Percentiles rank a stretch among this genome's conserved stretches.
Evolutionary conservation across 163 green algal species (phyloP).

Genomic region (Scenedesmus sp.): DNA sequence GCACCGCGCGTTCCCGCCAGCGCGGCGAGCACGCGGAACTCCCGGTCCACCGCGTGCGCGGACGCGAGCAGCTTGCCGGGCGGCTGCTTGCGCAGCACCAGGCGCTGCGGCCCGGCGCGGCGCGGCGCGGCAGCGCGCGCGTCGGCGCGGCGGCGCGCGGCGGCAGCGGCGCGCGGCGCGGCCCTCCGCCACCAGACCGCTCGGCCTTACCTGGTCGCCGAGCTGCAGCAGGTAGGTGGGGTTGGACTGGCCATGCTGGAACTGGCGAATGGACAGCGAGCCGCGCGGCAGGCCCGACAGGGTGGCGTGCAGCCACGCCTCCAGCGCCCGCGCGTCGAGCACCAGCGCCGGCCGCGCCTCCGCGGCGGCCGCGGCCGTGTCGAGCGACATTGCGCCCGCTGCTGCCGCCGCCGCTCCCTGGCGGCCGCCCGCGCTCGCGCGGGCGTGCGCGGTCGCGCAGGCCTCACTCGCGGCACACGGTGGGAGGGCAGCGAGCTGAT

Average conservation of each 20-base stretch:
- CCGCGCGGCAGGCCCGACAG: slow-evolving; percentile 7
- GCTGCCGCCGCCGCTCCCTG: background rate
- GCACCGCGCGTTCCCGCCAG: slow-evolving; percentile 59
- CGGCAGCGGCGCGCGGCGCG: no score
- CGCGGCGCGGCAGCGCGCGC: no score
- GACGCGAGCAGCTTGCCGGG: slow-evolving; percentile 90
- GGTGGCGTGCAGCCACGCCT: slow-evolving; percentile 10
- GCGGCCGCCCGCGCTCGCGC: no score
- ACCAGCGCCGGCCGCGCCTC: slow-evolving; percentile 19
- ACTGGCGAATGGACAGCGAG: slow-evolving; percentile 69
- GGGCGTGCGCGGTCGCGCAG: no score
- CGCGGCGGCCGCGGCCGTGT: slow-evolving; percentile 9
- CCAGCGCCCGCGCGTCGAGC: slow-evolving; percentile 20
- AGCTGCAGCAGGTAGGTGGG: slow-evolving; percentile 58
- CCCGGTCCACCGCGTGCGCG: slow-evolving; percentile 94
- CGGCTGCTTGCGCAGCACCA: slow-evolving; percentile 98
- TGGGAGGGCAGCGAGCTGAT: background rate
- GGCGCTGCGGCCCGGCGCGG: slow-evolving; percentile 31
- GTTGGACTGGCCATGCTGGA: slow-evolving; percentile 83
- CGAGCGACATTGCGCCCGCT: slow-evolving; percentile 13
- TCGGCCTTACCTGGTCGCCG: no score
- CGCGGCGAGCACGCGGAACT: slow-evolving; percentile 76
- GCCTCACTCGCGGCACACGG: no score
- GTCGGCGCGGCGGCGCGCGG: no score
- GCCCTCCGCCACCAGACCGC: no score